Evolutionary conservation across 1,284 basidiomycete species (phyloP), one percentile per base, ranked within the genome.

Genomic region (Anthracocystis walkeri): DNA sequence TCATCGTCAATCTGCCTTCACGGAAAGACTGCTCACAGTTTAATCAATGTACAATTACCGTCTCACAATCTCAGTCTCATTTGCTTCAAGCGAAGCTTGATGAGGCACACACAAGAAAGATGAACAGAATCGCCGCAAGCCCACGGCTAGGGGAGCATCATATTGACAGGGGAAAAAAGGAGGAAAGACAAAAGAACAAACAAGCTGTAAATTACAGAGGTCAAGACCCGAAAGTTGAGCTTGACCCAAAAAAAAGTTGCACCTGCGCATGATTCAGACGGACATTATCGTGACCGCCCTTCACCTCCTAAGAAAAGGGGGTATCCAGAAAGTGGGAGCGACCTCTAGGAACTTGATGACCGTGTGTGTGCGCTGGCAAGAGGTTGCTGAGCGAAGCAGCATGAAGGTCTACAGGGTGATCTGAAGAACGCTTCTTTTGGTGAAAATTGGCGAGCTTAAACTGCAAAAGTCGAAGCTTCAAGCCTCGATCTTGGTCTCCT

Each of bases 401-500:
- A 29, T 58, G 65, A 68, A 68, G 65, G 29, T 35, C 58, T 20
- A n/a, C 41, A 44, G 41, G 20, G 7, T 38, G 25, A 45, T 48
- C 42, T 48, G 52, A 38, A 41, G 58, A 44, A 44, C 45, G 45
- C 63, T 71, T 63, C 61, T 74, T 67, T 74, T 74, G 61, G 50
- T 29, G 23, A 23, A 25, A 10, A 29, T 29, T 16, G 16, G 16
- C 23, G n/a, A 8, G 21, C 25, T 27, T 27, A 16, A 5, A 27
- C 1, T n/a, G 23, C 40, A 16, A 21, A 23, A 0, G 23, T 3
- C 44, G 48, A 41, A 21, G 33, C 53, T 33, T 64, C 44, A 75
- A 44, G 72, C 64, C 14, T 75, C 64, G 29, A 75, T 44, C 59
- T 75, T 71, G 67, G 60, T 50, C 62, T 70, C 60, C 16, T 70